phyloP scores from a whole-genome alignment of 106 monocot species.

The Dendrobium catenatum region DNA sequence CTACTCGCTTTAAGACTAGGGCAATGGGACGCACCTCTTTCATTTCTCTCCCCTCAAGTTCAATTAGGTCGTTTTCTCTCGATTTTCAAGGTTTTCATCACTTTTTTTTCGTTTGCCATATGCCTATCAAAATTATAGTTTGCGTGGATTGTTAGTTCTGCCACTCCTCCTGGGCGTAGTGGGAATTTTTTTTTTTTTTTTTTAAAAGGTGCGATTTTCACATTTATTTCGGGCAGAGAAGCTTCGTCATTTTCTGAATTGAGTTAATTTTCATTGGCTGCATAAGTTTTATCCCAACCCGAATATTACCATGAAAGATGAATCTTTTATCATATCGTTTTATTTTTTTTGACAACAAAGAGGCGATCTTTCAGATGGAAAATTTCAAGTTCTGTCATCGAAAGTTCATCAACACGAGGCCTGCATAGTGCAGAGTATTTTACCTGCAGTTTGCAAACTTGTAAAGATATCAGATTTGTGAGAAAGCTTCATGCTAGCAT shows the following conservation, averaged over 20 bases:
- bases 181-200: too few relatives aligned
- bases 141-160: too few relatives aligned
- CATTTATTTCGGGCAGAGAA: too few relatives aligned
- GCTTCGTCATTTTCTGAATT: background rate
- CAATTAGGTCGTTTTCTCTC: too few relatives aligned
- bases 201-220: too few relatives aligned
- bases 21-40: too few relatives aligned
- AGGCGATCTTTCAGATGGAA: background rate
- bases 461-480: slow-evolving; percentile 27
- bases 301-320: background rate
- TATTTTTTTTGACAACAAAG: background rate
- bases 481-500: slow-evolving; percentile 41
- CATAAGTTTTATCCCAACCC: background rate
- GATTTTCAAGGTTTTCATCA: too few relatives aligned
- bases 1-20: too few relatives aligned
- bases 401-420: background rate
- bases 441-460: slow-evolving; percentile 22
- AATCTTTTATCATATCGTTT: background rate
- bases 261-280: background rate
- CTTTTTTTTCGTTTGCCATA: too few relatives aligned
- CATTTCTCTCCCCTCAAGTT: too few relatives aligned
- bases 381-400: background rate
- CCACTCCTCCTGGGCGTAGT: too few relatives aligned
- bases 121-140: too few relatives aligned
- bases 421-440: slow-evolving; percentile 11